A percentile compares a stretch with the other conserved stretches of the same genome.
phyloP scores from a whole-genome alignment of 371 early-diverging fungal species.

The Coemansia sp. region DNA sequence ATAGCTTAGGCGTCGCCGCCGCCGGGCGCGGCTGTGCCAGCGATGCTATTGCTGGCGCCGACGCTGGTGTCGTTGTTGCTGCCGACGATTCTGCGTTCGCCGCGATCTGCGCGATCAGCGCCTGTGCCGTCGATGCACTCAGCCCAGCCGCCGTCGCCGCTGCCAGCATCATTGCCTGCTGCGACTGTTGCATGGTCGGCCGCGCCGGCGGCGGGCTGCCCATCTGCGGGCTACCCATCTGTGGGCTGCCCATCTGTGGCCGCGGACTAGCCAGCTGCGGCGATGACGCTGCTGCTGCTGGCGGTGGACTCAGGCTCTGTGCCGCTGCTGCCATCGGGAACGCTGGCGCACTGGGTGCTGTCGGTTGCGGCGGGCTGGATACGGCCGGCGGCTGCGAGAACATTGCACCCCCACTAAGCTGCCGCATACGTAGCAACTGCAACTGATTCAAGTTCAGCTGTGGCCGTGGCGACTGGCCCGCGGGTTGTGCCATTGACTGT shows the following conservation, averaged over 20 bases:
- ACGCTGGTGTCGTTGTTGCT: not conserved
- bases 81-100: constrained; percentile 23
- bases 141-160: constrained; percentile 40
- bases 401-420: not conserved
- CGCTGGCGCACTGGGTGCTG: constrained; percentile 3
- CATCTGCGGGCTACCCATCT: constrained; percentile 5
- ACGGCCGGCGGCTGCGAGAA: too few relatives aligned
- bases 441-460: constrained; percentile 34
- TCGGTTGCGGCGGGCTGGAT: constrained; percentile 1
- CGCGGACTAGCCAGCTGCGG: constrained; percentile 22
- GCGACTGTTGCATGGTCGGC: constrained; percentile 30
- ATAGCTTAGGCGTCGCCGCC: not conserved
- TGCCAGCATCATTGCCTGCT: constrained; percentile 43
- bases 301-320: not conserved
- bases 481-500: constrained; percentile 11
- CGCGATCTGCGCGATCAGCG: constrained; percentile 39
- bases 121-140: constrained; percentile 31
- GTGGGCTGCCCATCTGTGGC: constrained; percentile 9
- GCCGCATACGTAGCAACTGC: constrained; percentile 36
- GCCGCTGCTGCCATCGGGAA: constrained; percentile 8
- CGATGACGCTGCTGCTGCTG: not conserved
- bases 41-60: not conserved
- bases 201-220: constrained; percentile 13
- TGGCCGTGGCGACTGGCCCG: constrained; percentile 18
- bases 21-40: not conserved